Evolutionary conservation across 345 rosid genomes (phyloP), one percentile per base, ranked within the genome.

Genomic region (Rhodamnia rubescens): DNA sequence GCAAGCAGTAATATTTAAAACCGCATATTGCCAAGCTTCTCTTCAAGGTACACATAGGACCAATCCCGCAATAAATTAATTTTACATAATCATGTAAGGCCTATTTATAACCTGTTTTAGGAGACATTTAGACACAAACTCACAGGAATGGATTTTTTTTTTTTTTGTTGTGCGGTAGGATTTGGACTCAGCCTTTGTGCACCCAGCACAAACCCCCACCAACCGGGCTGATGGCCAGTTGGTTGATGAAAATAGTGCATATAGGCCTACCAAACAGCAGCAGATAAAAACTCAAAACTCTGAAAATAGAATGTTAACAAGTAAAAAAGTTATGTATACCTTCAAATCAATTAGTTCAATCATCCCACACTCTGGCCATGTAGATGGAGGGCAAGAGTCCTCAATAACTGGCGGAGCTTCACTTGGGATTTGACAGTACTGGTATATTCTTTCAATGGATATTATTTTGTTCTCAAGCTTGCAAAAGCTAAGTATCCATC

Each of bases 401-500:
- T 96, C 98, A 32, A 96, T 89, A 80, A 95, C 14, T 36, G 92
- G 84, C 53, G 93, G 94, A 81, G 98, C 93, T 93, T 98, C 99
- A 88, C 95, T 88, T 22, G 91, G 89, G 83, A 98, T 91, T 91
- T 93, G 95, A 91, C 99, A 95, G 90, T 97, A 97, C 86, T 97
- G 99, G 87, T 97, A 95, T 24, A 97, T 97, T 90, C 99, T 93
- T 88, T 97, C 99, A 26, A 97, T 96, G 53, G 99, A 97, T 75
- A 97, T 97, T 83, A 97, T 97, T 84, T 96, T 98, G 88, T 98
- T 98, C 92, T 98, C 99, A 47, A 98, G 98, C 91, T 98, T 98
- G 93, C 99, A 98, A 91, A 95, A 98, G 92, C 99, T 98, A 82
- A 98, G 99, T 87, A 98, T 96, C 99, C 99, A 98, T 85, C 99